Evolutionary conservation across 805 yeast genomes (phyloP).

Genomic region (Pachysolen tannophilus): DNA sequence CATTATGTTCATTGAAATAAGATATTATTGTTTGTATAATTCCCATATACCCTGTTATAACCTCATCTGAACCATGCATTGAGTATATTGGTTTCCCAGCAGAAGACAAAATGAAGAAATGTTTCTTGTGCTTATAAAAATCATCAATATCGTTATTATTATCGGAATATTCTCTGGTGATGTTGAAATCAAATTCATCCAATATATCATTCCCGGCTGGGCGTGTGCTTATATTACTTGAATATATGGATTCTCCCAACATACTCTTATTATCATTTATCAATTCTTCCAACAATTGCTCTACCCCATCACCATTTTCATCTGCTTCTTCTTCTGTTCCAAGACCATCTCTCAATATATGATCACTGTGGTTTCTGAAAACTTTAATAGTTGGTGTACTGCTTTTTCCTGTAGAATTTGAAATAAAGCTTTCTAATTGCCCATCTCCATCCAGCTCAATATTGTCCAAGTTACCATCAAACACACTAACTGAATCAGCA

Average conservation of each 20-base stretch:
- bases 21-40: conserved; percentile 72
- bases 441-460: not conserved
- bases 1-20: conserved; percentile 45
- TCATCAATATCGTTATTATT: conserved; percentile 16
- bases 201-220: conserved; percentile 1
- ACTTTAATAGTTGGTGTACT: conserved; percentile 22
- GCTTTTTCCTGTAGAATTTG: conserved; percentile 5
- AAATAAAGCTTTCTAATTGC: not conserved
- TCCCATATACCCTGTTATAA: conserved; percentile 67
- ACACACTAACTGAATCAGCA: not conserved
- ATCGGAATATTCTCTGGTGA: conserved; percentile 18
- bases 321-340: conserved; percentile 14
- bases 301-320: conserved; percentile 10
- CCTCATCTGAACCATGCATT: conserved; percentile 62
- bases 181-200: conserved; percentile 9
- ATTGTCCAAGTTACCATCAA: not conserved
- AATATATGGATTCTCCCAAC: conserved; percentile 1
- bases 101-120: conserved; percentile 67
- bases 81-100: conserved; percentile 90
- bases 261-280: conserved; percentile 8
- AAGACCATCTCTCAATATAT: conserved; percentile 17
- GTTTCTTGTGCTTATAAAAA: conserved; percentile 41
- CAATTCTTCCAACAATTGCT: conserved; percentile 5
- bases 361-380: conserved; percentile 18
- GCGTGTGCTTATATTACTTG: not conserved